Evolutionary conservation across 2,329 filamentous ascomycete species (phyloP).

Genomic region (Cordyceps militaris): DNA sequence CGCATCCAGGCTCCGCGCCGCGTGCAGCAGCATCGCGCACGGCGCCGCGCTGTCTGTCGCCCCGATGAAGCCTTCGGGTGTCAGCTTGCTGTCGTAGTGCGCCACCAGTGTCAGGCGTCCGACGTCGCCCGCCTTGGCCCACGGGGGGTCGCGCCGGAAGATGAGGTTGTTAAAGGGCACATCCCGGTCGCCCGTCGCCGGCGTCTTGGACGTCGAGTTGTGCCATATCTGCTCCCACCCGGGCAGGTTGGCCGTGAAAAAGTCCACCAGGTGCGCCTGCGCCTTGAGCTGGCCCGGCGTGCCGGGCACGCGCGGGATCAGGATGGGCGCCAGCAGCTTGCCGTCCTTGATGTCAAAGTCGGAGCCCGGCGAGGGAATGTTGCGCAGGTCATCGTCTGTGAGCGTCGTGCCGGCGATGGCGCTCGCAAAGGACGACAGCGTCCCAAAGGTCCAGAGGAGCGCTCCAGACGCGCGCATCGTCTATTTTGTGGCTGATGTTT

Average conservation of each 20-base stretch:
- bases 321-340: slow-evolving; percentile 73
- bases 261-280: slow-evolving; percentile 75
- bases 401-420: slow-evolving; percentile 44
- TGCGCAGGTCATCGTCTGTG: slow-evolving; percentile 66
- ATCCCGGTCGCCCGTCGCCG: slow-evolving; percentile 59
- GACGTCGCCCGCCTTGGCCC: slow-evolving; percentile 65
- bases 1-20: slow-evolving; percentile 70
- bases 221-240: slow-evolving; percentile 77
- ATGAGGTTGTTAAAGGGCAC: slow-evolving; percentile 86
- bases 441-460: slow-evolving; percentile 9
- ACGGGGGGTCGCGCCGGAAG: slow-evolving; percentile 81
- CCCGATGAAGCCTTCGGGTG: slow-evolving; percentile 80
- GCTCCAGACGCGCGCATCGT: slow-evolving; percentile 8
- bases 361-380: slow-evolving; percentile 61
- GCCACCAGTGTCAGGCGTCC: slow-evolving; percentile 80
- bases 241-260: slow-evolving; percentile 69
- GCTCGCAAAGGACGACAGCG: slow-evolving; percentile 17
- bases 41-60: slow-evolving; percentile 91
- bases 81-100: slow-evolving; percentile 84
- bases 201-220: slow-evolving; percentile 82
- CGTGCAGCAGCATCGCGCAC: slow-evolving; percentile 88
- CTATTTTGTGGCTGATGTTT: not conserved
- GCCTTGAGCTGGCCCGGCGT: slow-evolving; percentile 67
- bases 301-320: slow-evolving; percentile 82
- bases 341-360: slow-evolving; percentile 76